These are phyloP conservation scores for Tylopilus felleus DNA, from an alignment of 768 basidiomycete species.

Conservation along the genomic window DNA sequence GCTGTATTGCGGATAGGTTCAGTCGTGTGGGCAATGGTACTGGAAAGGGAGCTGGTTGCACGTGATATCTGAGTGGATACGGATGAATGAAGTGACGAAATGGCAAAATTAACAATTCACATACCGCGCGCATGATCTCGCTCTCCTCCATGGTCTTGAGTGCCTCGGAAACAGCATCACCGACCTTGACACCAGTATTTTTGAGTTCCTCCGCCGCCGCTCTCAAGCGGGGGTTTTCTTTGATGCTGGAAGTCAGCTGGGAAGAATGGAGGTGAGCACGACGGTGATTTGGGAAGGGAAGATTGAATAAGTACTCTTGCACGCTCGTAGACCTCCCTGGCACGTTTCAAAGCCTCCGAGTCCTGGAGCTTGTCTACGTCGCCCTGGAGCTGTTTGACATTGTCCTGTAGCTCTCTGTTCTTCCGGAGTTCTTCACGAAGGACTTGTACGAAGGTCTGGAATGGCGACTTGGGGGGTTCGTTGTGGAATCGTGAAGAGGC, in stretches of 20 bases:
- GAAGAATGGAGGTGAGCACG: constrained; percentile 3
- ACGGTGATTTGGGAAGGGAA: neutral
- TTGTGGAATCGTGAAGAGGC: constrained; percentile 58
- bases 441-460: constrained; percentile 94
- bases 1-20: constrained; percentile 96
- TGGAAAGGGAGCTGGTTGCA: constrained; percentile 83
- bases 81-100: neutral
- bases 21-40: constrained; percentile 82
- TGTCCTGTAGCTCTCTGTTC: constrained; percentile 92
- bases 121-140: constrained; percentile 81
- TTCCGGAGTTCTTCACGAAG: constrained; percentile 89
- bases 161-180: constrained; percentile 91
- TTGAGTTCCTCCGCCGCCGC: constrained; percentile 92
- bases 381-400: constrained; percentile 95
- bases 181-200: constrained; percentile 85
- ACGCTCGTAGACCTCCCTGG: constrained; percentile 88
- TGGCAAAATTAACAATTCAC: constrained; percentile 27
- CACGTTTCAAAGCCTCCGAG: constrained; percentile 91
- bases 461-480: constrained; percentile 85
- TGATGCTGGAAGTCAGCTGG: constrained; percentile 88
- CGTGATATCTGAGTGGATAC: constrained; percentile 60
- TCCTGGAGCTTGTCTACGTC: constrained; percentile 98
- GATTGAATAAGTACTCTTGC: constrained; percentile 67
- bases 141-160: constrained; percentile 93
- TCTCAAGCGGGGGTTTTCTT: constrained; percentile 89